Percentiles rank a stretch among this genome's conserved stretches.
These are phyloP conservation scores for Spizellomyces punctatus DNA, from an alignment of 192 early-diverging fungal species.

Conservation along the genomic window DNA sequence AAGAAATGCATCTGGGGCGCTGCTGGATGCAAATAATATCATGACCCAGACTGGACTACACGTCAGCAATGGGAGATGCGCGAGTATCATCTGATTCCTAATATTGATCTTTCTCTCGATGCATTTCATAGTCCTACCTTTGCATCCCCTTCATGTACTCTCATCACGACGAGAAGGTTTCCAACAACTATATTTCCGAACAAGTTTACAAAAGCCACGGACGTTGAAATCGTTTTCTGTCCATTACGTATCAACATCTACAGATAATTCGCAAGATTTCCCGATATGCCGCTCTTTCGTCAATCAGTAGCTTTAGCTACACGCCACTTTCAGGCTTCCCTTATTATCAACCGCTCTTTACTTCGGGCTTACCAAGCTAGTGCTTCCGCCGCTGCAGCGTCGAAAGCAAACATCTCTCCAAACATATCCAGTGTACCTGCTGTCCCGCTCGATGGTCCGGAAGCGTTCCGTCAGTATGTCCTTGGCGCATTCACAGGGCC, in stretches of 20 bases:
- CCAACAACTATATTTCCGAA: slow-evolving; percentile 19
- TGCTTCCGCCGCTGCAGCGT: background rate
- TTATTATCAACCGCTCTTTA: background rate
- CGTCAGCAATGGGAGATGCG: no score
- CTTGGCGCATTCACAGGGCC: background rate
- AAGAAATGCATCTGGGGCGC: no score
- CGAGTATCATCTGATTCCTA: no score
- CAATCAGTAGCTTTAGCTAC: background rate
- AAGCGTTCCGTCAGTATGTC: slow-evolving; percentile 21
- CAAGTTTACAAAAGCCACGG: slow-evolving; percentile 17
- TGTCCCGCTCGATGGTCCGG: slow-evolving; percentile 15
- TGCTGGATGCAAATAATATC: no score
- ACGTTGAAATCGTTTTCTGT: slow-evolving; percentile 5
- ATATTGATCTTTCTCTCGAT: no score
- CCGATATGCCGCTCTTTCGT: background rate
- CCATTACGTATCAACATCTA: background rate
- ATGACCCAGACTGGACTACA: no score
- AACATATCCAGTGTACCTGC: slow-evolving; percentile 12
- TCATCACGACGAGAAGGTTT: slow-evolving; percentile 22
- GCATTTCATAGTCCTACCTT: background rate
- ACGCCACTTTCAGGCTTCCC: background rate
- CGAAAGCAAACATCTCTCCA: background rate
- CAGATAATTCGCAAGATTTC: background rate
- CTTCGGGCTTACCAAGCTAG: background rate
- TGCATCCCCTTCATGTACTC: slow-evolving; percentile 1